These are phyloP conservation scores for Tulasnella sp. DNA, from an alignment of 768 basidiomycete genomes.

Conservation along the genomic window DNA sequence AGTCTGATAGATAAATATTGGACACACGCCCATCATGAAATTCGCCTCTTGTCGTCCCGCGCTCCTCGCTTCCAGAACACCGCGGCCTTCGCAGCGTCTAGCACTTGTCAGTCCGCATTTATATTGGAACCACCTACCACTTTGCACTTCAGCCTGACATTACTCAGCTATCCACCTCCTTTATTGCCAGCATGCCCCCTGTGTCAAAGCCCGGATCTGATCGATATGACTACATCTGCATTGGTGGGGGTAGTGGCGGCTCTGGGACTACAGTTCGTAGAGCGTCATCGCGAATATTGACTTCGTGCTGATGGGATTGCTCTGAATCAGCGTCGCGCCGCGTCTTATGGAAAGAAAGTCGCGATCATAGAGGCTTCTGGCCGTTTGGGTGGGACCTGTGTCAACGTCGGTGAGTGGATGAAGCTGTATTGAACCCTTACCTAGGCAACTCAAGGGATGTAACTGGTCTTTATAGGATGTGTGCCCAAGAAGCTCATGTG, in stretches of 20 bases:
- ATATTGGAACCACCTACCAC: background rate
- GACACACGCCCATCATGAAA: too few relatives aligned
- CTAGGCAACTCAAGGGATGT: too few relatives aligned
- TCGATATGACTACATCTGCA: conserved; percentile 75
- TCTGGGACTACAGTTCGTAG: conserved; percentile 74
- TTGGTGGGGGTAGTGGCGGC: conserved; percentile 92
- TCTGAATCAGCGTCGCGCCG: conserved; percentile 65
- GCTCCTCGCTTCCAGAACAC: background rate
- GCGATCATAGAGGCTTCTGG: conserved; percentile 74
- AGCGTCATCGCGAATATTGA: background rate
- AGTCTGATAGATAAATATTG: too few relatives aligned
- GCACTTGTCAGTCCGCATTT: conserved; percentile 7
- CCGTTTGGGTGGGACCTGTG: conserved; percentile 86
- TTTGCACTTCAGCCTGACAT: background rate
- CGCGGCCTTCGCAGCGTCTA: background rate
- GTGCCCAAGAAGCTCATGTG: conserved; percentile 99
- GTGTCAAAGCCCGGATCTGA: conserved; percentile 32
- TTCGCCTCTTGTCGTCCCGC: background rate
- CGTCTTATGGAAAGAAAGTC: conserved; percentile 84
- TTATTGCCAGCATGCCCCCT: conserved; percentile 53
- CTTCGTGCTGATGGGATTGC: background rate
- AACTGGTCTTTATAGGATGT: conserved; percentile 78
- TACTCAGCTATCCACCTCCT: conserved; percentile 38
- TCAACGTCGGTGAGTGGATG: conserved; percentile 61
- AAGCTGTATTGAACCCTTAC: too few relatives aligned